Conservation (phyloP, 768 basidiomycete genomes). For the Kondoa subrosea region DNA sequence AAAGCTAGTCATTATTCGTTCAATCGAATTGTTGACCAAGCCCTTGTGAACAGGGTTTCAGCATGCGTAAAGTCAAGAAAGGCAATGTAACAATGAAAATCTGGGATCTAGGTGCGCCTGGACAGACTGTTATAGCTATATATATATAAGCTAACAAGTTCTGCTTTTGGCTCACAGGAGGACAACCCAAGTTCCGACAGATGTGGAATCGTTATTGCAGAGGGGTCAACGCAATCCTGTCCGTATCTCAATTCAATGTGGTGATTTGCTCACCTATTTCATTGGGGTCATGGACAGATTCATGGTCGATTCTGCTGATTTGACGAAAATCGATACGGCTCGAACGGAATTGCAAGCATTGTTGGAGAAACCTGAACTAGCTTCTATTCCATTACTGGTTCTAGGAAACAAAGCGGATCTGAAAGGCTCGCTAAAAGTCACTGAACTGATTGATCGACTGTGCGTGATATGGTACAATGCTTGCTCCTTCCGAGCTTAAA, state of each 20-base stretch:
- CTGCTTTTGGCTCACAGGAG: constrained; percentile 1
- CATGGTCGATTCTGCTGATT: constrained; percentile 19
- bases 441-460: constrained; percentile 17
- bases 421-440: constrained; percentile 12
- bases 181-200: constrained; percentile 6
- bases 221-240: constrained; percentile 20
- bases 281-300: constrained; percentile 4
- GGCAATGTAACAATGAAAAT: constrained; percentile 21
- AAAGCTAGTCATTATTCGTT: neutral
- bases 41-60: constrained; percentile 1
- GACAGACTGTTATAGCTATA: neutral
- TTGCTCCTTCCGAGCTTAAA: neutral
- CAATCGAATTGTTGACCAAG: neutral
- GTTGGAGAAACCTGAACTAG: constrained; percentile 15
- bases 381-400: constrained; percentile 17
- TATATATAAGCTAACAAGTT: neutral
- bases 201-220: constrained; percentile 21
- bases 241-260: neutral
- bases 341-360: constrained; percentile 15
- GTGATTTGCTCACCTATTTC: neutral
- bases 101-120: constrained; percentile 6
- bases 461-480: constrained; percentile 3
- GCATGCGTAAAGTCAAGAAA: constrained; percentile 19
- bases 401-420: constrained; percentile 22
- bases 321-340: constrained; percentile 9